Evolutionary conservation across 2,329 filamentous ascomycete species (phyloP), one percentile per base, ranked within the genome.

Genomic region (Berkeleyomyces basicola): DNA sequence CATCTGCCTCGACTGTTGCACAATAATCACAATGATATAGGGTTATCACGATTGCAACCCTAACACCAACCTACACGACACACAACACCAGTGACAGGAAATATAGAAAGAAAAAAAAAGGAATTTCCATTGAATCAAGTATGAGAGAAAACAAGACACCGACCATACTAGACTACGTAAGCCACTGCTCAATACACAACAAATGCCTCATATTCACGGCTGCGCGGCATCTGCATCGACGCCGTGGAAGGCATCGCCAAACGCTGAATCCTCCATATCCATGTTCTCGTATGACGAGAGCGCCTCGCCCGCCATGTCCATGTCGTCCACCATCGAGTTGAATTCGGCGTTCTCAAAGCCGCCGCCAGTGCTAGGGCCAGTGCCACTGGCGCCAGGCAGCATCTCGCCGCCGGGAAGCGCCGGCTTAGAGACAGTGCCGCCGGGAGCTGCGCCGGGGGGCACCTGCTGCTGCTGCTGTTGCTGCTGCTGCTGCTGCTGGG

Each of bases 241-340:
- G 3, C 80, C 82, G 68, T 90, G 87, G 73, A 92, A 89, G 0
- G 88, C 88, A 68, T 93, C 87, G 2, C 87, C 88, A 74, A 93
- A 93, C 1, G 87, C 88, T 43, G 85, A 89, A 69, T 90, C 86
- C 57, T 89, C 86, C 76, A 90, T 80, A 66, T 85, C 86, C 75
- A 85, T 80, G 67, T 80, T 78, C 60, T 85, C 71, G 70, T 81
- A 79, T n/a, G 81, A 81, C 2, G 83, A 83, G 43, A 90, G 74
- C 3, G 85, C 86, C 69, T 89, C 85, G 11, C 84, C 86, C 0
- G 85, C 86, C 33, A 84, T 84, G 71, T 90, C 84, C 51, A 87
- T 73, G 66, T 86, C 82, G 66, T 86, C 82, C 14, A 78, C 83
- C 6, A 86, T 75, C 36, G 82, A 81, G 69, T 78, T 79, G 67